These are phyloP conservation scores for Ustilago lituana DNA, from an alignment of 1,284 basidiomycete genomes.

Conservation along the genomic window DNA sequence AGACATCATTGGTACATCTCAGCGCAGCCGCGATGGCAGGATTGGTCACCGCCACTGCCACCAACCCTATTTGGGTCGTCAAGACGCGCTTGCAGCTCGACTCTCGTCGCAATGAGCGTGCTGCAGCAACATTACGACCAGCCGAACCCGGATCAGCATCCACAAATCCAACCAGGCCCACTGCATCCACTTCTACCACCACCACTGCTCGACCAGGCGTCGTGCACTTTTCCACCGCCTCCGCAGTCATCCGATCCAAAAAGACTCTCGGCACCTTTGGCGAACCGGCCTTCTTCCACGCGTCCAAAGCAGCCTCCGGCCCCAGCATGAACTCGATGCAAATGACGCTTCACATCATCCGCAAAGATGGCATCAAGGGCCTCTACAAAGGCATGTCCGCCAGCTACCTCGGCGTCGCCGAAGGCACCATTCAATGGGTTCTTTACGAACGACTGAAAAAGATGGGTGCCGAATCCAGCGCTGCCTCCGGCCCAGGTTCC, in stretches of 20 bases:
- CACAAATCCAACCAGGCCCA: not conserved
- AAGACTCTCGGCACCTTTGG: slow-evolving; percentile 30
- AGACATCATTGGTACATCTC: slow-evolving; percentile 87
- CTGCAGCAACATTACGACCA: not conserved
- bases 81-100: slow-evolving; percentile 90
- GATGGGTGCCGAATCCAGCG: slow-evolving; percentile 5
- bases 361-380: slow-evolving; percentile 83
- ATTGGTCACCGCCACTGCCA: slow-evolving; percentile 84
- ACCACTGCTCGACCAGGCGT: not conserved
- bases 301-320: slow-evolving; percentile 44
- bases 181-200: not conserved
- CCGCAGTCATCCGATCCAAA: slow-evolving; percentile 9
- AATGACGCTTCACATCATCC: slow-evolving; percentile 78
- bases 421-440: slow-evolving; percentile 97
- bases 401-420: slow-evolving; percentile 93
- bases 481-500: not conserved
- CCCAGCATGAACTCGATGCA: slow-evolving; percentile 72
- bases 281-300: slow-evolving; percentile 52
- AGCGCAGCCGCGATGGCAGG: slow-evolving; percentile 83
- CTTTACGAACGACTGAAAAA: slow-evolving; percentile 88
- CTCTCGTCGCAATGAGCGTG: slow-evolving; percentile 35
- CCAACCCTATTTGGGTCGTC: slow-evolving; percentile 98
- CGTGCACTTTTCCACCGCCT: slow-evolving; percentile 24
- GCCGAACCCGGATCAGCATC: not conserved
- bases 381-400: slow-evolving; percentile 96